Conservation (phyloP, 352 stramenopile genomes). For the Plasmopara muralis region DNA sequence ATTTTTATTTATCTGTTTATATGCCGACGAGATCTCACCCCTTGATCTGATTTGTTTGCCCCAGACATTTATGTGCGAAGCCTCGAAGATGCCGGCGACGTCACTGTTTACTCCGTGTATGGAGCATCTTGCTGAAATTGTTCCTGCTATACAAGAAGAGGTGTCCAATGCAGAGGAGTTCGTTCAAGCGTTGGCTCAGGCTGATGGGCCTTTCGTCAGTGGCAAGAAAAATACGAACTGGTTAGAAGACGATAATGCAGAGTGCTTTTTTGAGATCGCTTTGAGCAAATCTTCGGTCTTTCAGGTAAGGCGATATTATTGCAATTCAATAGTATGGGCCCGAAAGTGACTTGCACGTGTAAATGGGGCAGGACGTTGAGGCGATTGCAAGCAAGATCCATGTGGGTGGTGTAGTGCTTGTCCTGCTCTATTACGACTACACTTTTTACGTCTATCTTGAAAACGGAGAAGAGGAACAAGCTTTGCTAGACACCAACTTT, state of each 20-base stretch:
- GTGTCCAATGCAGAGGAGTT: slow-evolving; percentile 80
- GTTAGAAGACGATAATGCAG: slow-evolving; percentile 84
- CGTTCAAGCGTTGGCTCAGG: slow-evolving; percentile 51
- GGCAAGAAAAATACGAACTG: slow-evolving; percentile 58
- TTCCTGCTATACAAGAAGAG: slow-evolving; percentile 84
- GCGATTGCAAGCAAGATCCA: slow-evolving; percentile 93
- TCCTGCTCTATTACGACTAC: slow-evolving; percentile 89
- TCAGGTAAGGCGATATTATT: slow-evolving; percentile 30
- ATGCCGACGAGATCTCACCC: background rate
- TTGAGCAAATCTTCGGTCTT: slow-evolving; percentile 61
- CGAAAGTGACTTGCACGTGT: background rate
- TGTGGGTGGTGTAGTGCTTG: slow-evolving; percentile 85
- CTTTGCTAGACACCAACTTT: slow-evolving; percentile 91
- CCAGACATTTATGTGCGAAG: slow-evolving; percentile 89
- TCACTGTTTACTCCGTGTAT: slow-evolving; percentile 86
- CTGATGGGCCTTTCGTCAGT: slow-evolving; percentile 48
- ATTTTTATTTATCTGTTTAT: background rate
- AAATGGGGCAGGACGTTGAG: slow-evolving; percentile 70
- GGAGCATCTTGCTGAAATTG: slow-evolving; percentile 71
- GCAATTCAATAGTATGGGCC: background rate
- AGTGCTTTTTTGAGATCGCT: slow-evolving; percentile 92
- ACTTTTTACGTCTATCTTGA: slow-evolving; percentile 90
- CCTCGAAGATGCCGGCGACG: slow-evolving; percentile 82
- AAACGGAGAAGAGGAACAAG: slow-evolving; percentile 84
- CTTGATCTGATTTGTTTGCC: slow-evolving; percentile 3